A percentile compares a stretch with the other conserved stretches of the same genome.
These are phyloP conservation scores for Hypoxylon sp. DNA, from an alignment of 2,329 filamentous ascomycete species.

Conservation along the genomic window DNA sequence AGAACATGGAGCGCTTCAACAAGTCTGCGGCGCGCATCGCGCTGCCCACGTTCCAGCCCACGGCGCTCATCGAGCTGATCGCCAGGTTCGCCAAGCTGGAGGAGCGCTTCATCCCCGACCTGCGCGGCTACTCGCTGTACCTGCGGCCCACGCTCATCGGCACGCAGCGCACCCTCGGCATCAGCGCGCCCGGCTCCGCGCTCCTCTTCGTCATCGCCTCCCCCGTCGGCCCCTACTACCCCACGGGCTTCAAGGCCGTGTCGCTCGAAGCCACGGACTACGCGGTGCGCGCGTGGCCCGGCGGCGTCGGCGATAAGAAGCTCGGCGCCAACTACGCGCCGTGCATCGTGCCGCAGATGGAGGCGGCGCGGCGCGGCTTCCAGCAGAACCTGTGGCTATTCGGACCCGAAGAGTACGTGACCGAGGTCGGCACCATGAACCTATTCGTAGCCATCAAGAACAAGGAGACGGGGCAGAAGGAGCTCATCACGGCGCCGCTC, in stretches of 20 bases:
- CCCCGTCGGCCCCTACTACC: conserved; percentile 97
- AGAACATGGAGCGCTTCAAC: conserved; percentile 97
- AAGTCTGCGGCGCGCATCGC: conserved; percentile 92
- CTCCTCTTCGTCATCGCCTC: conserved; percentile 96
- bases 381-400: conserved; percentile 99
- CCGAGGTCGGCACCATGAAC: conserved; percentile 99
- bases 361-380: conserved; percentile 91
- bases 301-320: conserved; percentile 98
- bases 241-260: conserved; percentile 97
- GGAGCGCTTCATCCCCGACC: conserved; percentile 88
- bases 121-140: conserved; percentile 93
- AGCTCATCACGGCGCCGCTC: conserved; percentile 93
- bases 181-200: conserved; percentile 91
- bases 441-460: conserved; percentile 90
- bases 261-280: conserved; percentile 97
- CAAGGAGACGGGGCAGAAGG: conserved; percentile 89
- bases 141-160: conserved; percentile 97
- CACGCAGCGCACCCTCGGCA: conserved; percentile 93
- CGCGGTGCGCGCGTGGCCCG: conserved; percentile 96
- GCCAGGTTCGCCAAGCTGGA: conserved; percentile 85
- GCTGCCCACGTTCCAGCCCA: conserved; percentile 85
- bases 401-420: conserved; percentile 94
- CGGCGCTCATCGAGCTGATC: conserved; percentile 85
- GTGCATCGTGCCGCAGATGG: conserved; percentile 95
- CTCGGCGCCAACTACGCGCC: conserved; percentile 99